Evolutionary conservation across 1,139 yeast species (phyloP), one percentile per base, ranked within the genome.

Genomic region (Kurtzmaniella natalensis): DNA sequence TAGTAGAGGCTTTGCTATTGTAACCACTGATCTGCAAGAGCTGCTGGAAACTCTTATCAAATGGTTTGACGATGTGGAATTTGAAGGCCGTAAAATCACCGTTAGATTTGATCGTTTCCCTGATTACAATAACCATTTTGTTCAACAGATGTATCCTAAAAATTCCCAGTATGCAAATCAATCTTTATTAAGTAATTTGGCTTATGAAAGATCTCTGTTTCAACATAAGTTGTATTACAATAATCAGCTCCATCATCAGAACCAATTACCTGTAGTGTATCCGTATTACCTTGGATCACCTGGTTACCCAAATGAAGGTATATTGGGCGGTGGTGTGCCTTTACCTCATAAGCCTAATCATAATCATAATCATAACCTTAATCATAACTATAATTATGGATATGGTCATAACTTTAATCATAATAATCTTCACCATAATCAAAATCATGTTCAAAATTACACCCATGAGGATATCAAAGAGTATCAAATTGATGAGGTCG

Each of bases 1-100:
- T 40, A 57, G 69, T 37, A 69, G 78, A 45, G 88, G 89, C 3
- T 80, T 76, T 58, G 88, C 86, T 1, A 73, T 81, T 23, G 84
- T 79, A 1, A 65, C 74, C 7, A 78, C 81, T 19, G 66, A 63
- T 9, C 54, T 70, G 34, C 59, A 58, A 31, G 62, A 59, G 18
- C 72, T 72, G n/a, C 78, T 84, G 9, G 66, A 64, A 18, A 57
- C 57, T 34, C 63, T 81, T 5, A 78, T 81, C 29, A 53, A 59
- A 34, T 42, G 51, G 37, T 74, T 78, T 47, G 72, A 81, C 47
- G 72, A 73, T 22, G 50, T 55, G 5, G 64, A 56, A 18, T 78
- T 79, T 45, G 74, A 76, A 46, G 84, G 85, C 2, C 62, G 88
- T 20, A 59, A 61, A 16, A 58, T 81, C 30, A 76, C 80, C 2